A percentile compares a stretch with the other conserved stretches of the same genome.
phyloP scores from a whole-genome alignment of 116 monocot genomes.

The Posidonia oceanica region DNA sequence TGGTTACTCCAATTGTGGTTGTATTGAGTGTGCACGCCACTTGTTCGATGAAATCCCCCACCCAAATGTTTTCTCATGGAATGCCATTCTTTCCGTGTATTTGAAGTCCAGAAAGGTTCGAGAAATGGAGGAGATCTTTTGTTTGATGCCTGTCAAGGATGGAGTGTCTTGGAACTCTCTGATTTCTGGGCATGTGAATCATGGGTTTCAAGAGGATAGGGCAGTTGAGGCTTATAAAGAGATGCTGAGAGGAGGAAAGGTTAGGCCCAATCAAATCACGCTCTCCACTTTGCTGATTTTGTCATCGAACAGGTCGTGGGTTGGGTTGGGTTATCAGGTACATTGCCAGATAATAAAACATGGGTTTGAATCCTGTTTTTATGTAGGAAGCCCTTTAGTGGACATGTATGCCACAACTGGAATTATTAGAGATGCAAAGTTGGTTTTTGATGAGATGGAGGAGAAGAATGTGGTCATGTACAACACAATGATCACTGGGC shows the following conservation, averaged over 20 bases:
- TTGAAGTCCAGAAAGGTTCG: constrained; percentile 32
- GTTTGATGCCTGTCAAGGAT: constrained; percentile 32
- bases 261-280: constrained; percentile 15
- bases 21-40: constrained; percentile 18
- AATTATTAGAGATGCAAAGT: constrained; percentile 23
- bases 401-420: constrained; percentile 57
- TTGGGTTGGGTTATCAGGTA: constrained; percentile 35
- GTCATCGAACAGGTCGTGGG: constrained; percentile 16
- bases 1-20: constrained; percentile 25
- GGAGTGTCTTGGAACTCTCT: constrained; percentile 50
- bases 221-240: constrained; percentile 14
- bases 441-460: constrained; percentile 37
- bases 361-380: constrained; percentile 42
- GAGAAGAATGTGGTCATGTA: constrained; percentile 55
- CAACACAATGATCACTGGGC: constrained; percentile 55
- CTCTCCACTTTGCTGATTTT: constrained; percentile 50
- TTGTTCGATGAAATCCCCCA: constrained; percentile 53
- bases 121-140: constrained; percentile 32
- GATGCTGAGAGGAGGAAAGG: neutral
- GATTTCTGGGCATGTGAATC: constrained; percentile 12
- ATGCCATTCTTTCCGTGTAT: constrained; percentile 50
- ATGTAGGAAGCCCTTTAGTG: constrained; percentile 60
- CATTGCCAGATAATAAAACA: constrained; percentile 46
- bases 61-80: constrained; percentile 51
- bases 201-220: neutral